Base-by-base conservation (phyloP, 1,139 yeast species). In the Suhomyces coccinellae region DNA sequence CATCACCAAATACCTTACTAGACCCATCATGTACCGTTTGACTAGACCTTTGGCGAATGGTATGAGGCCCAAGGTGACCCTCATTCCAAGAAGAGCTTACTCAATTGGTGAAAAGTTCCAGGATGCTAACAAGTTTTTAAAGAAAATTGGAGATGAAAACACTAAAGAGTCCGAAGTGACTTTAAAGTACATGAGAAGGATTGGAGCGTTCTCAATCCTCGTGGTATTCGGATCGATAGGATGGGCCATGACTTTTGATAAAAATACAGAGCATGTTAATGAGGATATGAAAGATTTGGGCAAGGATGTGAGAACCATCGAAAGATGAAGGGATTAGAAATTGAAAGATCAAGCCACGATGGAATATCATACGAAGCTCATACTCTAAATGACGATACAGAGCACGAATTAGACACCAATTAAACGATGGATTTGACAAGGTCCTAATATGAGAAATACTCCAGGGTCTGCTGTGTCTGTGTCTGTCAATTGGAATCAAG, bases 191-290 rank as follows among this genome's bases (percentile, higher is more conserved):
- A 53, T 73, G 24, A 56, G 79, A 40, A 56, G 53, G 38, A 48
- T 62, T 0, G 79, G 79, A 1, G 67, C 60, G 1, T 52, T 60
- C 7, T 68, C 78, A 1, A 55, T 69, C 5, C 49, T 69, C 5
- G 59, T 63, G 6, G 73, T 71, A 1, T 38, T 73, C 9, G 67
- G 67, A 31, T 65, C 71, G 44, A 53, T 73, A 35, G 57, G 63
- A 29, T 70, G 67, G 65, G 69, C 73, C 30, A 66, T 73, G 37
- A 52, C 57, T 16, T 38, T 51, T 37, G 42, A 48, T 3, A 56
- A 51, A 15, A 46, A 51, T 1, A 32, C 33, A 6, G 38, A 50
- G 33, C 51, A 55, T 1, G 50, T 54, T 7, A 20, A 22, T 8
- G 52, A 47, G 15, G 57, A 42, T 33, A 26, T 54, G 15, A 38